Evolutionary conservation across 2,329 filamentous ascomycete species (phyloP).

Genomic region (Colletotrichum tropicale): DNA sequence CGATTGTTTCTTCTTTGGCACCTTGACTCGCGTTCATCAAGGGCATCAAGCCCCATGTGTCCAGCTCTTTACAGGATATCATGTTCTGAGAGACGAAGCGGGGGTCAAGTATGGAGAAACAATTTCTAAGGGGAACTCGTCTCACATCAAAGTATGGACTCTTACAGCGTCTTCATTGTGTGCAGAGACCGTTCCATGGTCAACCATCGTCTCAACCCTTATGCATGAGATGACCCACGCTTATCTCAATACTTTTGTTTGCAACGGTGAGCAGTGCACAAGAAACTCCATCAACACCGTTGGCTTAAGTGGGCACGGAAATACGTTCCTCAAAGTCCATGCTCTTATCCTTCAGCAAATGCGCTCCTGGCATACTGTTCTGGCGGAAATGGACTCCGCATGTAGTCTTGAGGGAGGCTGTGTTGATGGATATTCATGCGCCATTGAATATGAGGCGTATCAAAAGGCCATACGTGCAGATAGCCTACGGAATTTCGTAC

Average conservation of each 20-base stretch:
- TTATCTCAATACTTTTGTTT: background rate
- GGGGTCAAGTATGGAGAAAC: background rate
- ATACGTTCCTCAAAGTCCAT: background rate
- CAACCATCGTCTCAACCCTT: background rate
- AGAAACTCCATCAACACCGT: background rate
- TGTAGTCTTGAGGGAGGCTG: background rate
- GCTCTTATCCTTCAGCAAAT: background rate
- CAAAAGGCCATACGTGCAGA: background rate
- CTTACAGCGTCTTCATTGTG: background rate
- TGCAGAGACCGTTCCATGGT: background rate
- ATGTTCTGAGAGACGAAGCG: background rate
- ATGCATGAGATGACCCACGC: slow-evolving; percentile 20
- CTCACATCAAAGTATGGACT: background rate
- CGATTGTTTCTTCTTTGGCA: slow-evolving; percentile 7
- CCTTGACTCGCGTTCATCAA: background rate
- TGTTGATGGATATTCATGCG: background rate
- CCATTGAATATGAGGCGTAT: background rate
- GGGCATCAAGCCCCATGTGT: background rate
- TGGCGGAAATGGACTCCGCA: background rate
- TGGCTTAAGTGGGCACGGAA: background rate
- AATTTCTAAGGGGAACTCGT: too few species aligned
- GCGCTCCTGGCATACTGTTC: background rate
- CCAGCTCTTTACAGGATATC: background rate
- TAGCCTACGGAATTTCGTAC: background rate
- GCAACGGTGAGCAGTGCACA: background rate